Percentiles rank a stretch among this genome's conserved stretches.
Evolutionary conservation across 352 stramenopile genomes (phyloP).

Genomic region (Phytophthora tentaculata): DNA sequence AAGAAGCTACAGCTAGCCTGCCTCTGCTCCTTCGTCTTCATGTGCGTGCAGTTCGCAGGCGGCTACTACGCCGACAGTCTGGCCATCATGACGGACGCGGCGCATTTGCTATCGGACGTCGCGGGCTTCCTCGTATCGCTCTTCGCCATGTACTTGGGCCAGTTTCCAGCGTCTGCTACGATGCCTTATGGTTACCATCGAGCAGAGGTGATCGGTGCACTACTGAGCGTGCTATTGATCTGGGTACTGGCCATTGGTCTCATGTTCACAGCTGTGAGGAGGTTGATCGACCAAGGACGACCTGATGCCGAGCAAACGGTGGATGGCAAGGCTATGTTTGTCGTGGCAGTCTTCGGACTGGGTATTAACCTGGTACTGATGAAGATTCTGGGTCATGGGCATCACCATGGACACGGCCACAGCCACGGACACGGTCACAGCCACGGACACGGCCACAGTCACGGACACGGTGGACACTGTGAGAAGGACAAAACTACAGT

Average conservation of each 20-base stretch:
- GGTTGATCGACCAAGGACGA: slow-evolving; percentile 63
- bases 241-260: slow-evolving; percentile 94
- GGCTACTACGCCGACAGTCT: slow-evolving; percentile 94
- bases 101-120: slow-evolving; percentile 82
- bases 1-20: slow-evolving; percentile 79
- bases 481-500: slow-evolving; percentile 33
- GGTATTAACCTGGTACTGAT: slow-evolving; percentile 96
- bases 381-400: slow-evolving; percentile 88
- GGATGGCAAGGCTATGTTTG: slow-evolving; percentile 94
- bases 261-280: slow-evolving; percentile 89
- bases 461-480: slow-evolving; percentile 29
- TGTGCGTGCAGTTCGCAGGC: slow-evolving; percentile 95
- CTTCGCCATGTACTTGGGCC: slow-evolving; percentile 79
- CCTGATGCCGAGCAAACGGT: slow-evolving; percentile 41
- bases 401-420: slow-evolving; percentile 57
- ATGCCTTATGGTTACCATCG: slow-evolving; percentile 97
- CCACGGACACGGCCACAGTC: slow-evolving; percentile 45
- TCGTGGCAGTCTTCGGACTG: slow-evolving; percentile 93
- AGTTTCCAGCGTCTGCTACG: slow-evolving; percentile 53
- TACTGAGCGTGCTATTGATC: slow-evolving; percentile 95
- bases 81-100: slow-evolving; percentile 94
- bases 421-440: slow-evolving; percentile 57
- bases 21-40: slow-evolving; percentile 92
- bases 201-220: slow-evolving; percentile 95
- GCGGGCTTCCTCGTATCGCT: slow-evolving; percentile 83